A percentile compares a stretch with the other conserved stretches of the same genome.
Conservation (phyloP, 305 asterid genomes). For the Rubia balearica region DNA sequence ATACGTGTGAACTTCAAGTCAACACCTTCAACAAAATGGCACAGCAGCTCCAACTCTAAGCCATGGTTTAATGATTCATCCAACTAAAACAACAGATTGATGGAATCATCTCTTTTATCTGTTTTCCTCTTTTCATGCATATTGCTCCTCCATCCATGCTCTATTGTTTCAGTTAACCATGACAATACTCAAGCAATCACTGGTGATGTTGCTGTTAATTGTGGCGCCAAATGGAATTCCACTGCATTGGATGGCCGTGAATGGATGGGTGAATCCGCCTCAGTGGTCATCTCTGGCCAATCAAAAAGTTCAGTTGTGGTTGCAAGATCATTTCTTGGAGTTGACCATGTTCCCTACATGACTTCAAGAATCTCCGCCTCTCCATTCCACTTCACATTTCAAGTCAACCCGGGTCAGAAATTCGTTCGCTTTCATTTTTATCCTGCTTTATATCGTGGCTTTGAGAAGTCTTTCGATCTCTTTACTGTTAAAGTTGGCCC, state of each 20-base stretch:
- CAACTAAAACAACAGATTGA: neutral
- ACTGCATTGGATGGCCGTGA: conserved; percentile 23
- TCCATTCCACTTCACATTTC: conserved; percentile 35
- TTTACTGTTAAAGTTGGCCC: conserved; percentile 50
- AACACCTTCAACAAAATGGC: neutral
- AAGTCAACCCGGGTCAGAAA: conserved; percentile 43
- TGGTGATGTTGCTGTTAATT: conserved; percentile 33
- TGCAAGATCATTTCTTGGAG: neutral
- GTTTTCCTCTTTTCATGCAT: neutral
- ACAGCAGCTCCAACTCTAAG: neutral
- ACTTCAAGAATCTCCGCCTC: conserved; percentile 41
- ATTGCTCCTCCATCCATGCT: neutral
- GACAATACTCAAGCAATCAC: neutral
- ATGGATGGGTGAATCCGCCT: conserved; percentile 34
- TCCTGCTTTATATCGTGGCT: conserved; percentile 27
- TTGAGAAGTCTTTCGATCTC: conserved; percentile 29
- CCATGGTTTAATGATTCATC: neutral
- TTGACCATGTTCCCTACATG: conserved; percentile 33
- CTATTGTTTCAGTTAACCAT: neutral
- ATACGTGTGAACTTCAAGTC: neutral
- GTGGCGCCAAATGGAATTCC: conserved; percentile 27
- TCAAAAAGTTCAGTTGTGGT: conserved; percentile 16
- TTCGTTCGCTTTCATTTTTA: conserved; percentile 45
- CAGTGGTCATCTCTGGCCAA: conserved; percentile 16
- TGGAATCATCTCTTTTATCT: neutral